A percentile compares a stretch with the other conserved stretches of the same genome.
These are phyloP conservation scores for Euptelea pleiosperma DNA, from an alignment of 164 flowering plant genomes.

Conservation along the genomic window DNA sequence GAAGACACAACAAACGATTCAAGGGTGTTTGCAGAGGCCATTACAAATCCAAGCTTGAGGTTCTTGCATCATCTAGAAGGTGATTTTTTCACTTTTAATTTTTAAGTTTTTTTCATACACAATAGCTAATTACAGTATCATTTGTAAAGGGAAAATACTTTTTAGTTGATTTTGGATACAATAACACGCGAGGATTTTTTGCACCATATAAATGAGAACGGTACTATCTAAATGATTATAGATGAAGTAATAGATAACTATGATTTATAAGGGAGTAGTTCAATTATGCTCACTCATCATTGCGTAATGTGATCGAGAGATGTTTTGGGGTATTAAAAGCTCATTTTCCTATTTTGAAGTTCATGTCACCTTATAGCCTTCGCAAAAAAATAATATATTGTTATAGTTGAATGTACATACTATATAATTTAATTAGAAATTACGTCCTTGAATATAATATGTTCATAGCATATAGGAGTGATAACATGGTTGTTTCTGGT, in stretches of 20 bases:
- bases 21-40: too few species aligned
- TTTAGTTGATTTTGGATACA: not conserved
- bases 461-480: not conserved
- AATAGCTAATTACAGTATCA: too few species aligned
- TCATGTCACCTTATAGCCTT: not conserved
- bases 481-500: not conserved
- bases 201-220: not conserved
- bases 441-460: not conserved
- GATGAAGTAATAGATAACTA: not conserved
- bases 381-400: not conserved
- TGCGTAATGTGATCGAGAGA: conserved; percentile 5
- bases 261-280: not conserved
- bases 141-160: not conserved
- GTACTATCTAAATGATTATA: not conserved
- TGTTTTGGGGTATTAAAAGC: not conserved
- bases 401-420: not conserved
- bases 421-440: not conserved
- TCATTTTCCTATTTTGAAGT: conserved; percentile 2
- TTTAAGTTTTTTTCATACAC: too few species aligned
- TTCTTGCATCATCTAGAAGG: too few species aligned
- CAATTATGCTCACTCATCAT: not conserved
- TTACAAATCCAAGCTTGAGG: too few species aligned
- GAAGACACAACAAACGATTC: too few species aligned
- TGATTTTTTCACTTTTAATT: too few species aligned
- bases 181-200: not conserved